Evolutionary conservation across 2,329 filamentous ascomycete species (phyloP), one percentile per base, ranked within the genome.

Genomic region (Colletotrichum sp.): DNA sequence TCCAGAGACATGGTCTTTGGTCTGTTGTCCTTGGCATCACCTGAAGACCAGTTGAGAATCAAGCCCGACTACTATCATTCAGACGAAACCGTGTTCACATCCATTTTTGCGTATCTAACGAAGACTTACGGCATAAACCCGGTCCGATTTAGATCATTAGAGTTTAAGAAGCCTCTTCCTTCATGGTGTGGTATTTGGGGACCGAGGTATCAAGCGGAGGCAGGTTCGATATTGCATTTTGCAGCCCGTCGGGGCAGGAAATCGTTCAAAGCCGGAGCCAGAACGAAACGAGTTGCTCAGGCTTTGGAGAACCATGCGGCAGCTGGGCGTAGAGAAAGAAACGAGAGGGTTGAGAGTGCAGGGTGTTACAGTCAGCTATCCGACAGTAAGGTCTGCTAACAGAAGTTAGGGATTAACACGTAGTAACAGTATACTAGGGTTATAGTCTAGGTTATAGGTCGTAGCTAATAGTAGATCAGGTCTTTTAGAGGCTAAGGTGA

Each of bases 231-330:
- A 0, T 44, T 44, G 39, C 39, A 44, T 44, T 44, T 44, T 19
- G 39, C 39, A 44, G 39, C 19, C 39, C 39, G 39, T n/a, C 39
- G 39, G 9, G 39, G 39, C 16, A 6, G 19, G 39, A 44, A 44
- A 44, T n/a, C 39, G 39, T 44, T 44, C 19, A 44, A 44, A n/a
- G 39, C 11, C 3, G 39, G 39, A n/a, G 39, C 39, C 9, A 5
- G 39, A 0, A 44, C 39, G 19, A 44, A 44, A 44, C 16, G 39
- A 44, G 16, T 6, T 44, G 39, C 39, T 2, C 39, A 8, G 1
- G 0, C n/a, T 19, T 0, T 44, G 19, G 39, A 3, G 5, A n/a
- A 44, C 1, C 2, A 2, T 44, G 39, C 19, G 8, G 39, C 16
- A 44, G 19, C 4, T n/a, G 39, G 19, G 19, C 5, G 19, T 4